A percentile compares a stretch with the other conserved stretches of the same genome.
Conservation (phyloP, 1,284 basidiomycete genomes). For the Malassezia arunalokei region DNA sequence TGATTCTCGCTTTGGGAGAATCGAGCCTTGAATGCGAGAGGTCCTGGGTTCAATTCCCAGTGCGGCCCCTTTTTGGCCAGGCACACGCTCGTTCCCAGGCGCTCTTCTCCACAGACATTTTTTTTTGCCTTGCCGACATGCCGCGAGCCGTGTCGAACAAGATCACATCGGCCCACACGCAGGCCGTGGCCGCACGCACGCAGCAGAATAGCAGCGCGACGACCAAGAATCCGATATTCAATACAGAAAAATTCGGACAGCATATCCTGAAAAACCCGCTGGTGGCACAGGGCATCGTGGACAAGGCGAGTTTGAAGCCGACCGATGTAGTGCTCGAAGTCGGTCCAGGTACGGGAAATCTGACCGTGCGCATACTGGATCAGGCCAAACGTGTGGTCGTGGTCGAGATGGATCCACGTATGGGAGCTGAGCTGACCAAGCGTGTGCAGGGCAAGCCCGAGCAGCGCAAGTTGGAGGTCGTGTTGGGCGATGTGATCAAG, state of each 20-base stretch:
- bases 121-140: constrained; percentile 51
- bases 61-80: constrained; percentile 15
- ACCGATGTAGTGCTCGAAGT: constrained; percentile 95
- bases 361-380: constrained; percentile 86
- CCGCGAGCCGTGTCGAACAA: constrained; percentile 77
- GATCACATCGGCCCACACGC: constrained; percentile 62
- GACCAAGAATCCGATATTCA: constrained; percentile 49
- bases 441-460: constrained; percentile 94
- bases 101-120: neutral
- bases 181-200: constrained; percentile 50
- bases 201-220: constrained; percentile 26
- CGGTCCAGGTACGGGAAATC: constrained; percentile 93
- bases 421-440: constrained; percentile 95
- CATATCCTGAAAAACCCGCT: constrained; percentile 92
- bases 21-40: constrained; percentile 17
- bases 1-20: constrained; percentile 21
- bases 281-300: constrained; percentile 59
- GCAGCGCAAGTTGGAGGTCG: constrained; percentile 82
- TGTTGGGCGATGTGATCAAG: constrained; percentile 95
- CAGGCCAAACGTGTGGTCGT: constrained; percentile 84
- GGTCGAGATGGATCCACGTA: constrained; percentile 95
- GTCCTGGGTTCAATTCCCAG: constrained; percentile 22
- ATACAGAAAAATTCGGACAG: constrained; percentile 85
- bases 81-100: neutral
- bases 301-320: constrained; percentile 76